Base-by-base conservation (phyloP, 2,329 filamentous ascomycete genomes). In the Pseudogymnoascus sp. region DNA sequence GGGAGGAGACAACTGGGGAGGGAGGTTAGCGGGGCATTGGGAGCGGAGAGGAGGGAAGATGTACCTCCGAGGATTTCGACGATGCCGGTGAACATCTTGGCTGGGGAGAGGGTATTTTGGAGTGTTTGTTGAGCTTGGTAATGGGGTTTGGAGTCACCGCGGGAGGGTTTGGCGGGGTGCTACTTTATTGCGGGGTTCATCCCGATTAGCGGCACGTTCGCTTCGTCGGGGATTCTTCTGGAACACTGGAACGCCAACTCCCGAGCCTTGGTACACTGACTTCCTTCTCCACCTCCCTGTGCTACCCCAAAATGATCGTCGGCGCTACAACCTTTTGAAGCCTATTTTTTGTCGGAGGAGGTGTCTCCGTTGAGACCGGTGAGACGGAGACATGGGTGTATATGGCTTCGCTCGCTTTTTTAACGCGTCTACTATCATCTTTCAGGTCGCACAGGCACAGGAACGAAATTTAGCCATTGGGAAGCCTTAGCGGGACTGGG, bases 1-100 rank as follows among this genome's bases (percentile, higher is more conserved):
- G 87, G 66, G 88, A 83, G 74, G 90, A 88, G 77, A 97, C 88
- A 73, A 89, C 93, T 97, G 75, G 63, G 66, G 21, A 23, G 65
- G 16, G 12, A 16, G 37, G 37, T 64, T 62, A 69, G 59, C 62
- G 68, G 71, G 68, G 74, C 72, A 68, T 71, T 69, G 69, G 62
- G 68, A 67, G 69, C 60, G 62, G 71, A 71, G 66, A 69, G 66
- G 64, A 64, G 60, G 41, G 33, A 14, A 60, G 63, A 79, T 87
- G 77, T 80, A 96, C 93, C 93, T 80, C 95, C 95, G 67, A 97
- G 88, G 65, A 88, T 89, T 78, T 96, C 92, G 62, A 96, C 90
- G 65, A 96, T 89, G 69, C 95, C 95, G 63, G 95, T 97, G 73
- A 99, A 97, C 95, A 99, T 97, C 55, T 59, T 59, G 55, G 55